Percentiles rank a stretch among this genome's conserved stretches.
Conservation (phyloP, 2,329 filamentous ascomycete species). For the Rhynchosporium secalis region DNA sequence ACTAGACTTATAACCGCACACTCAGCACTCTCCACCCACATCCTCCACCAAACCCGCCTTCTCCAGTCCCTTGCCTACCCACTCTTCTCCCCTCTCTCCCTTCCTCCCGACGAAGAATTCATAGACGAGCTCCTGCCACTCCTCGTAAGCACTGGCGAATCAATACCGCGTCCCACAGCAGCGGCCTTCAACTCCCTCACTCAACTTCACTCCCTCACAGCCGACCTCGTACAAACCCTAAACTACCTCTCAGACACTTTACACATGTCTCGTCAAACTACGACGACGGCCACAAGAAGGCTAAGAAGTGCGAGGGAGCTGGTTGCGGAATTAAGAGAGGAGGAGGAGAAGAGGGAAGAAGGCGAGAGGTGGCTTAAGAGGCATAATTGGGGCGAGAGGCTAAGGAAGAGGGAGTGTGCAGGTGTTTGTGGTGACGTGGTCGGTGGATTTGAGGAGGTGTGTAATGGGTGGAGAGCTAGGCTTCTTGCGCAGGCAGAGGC, state of each 20-base stretch:
- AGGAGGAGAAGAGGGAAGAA: slow-evolving; percentile 80
- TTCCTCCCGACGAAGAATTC: slow-evolving; percentile 61
- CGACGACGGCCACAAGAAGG: slow-evolving; percentile 75
- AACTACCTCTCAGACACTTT: slow-evolving; percentile 87
- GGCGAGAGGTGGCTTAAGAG: slow-evolving; percentile 78
- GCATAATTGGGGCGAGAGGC: slow-evolving; percentile 78
- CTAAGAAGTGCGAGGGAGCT: slow-evolving; percentile 82
- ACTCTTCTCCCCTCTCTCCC: slow-evolving; percentile 67
- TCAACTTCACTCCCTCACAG: slow-evolving; percentile 67
- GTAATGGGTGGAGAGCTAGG: slow-evolving; percentile 78
- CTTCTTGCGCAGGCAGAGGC: slow-evolving; percentile 59
- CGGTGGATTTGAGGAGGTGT: slow-evolving; percentile 88
- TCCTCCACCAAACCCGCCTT: slow-evolving; percentile 73
- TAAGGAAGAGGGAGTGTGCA: slow-evolving; percentile 78
- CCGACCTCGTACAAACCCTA: slow-evolving; percentile 75
- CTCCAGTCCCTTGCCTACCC: slow-evolving; percentile 72
- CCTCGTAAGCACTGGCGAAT: slow-evolving; percentile 62
- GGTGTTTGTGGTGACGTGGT: slow-evolving; percentile 84
- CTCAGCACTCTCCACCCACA: slow-evolving; percentile 71
- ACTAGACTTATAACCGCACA: slow-evolving; percentile 72
- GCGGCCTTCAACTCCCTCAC: slow-evolving; percentile 65
- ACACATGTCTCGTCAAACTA: slow-evolving; percentile 91
- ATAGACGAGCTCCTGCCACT: slow-evolving; percentile 70
- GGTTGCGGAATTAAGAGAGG: slow-evolving; percentile 79
- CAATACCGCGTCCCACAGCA: slow-evolving; percentile 65